These are phyloP conservation scores for Cotoneaster glaucophyllus DNA, from an alignment of 306 rosid species.

Conservation along the genomic window DNA sequence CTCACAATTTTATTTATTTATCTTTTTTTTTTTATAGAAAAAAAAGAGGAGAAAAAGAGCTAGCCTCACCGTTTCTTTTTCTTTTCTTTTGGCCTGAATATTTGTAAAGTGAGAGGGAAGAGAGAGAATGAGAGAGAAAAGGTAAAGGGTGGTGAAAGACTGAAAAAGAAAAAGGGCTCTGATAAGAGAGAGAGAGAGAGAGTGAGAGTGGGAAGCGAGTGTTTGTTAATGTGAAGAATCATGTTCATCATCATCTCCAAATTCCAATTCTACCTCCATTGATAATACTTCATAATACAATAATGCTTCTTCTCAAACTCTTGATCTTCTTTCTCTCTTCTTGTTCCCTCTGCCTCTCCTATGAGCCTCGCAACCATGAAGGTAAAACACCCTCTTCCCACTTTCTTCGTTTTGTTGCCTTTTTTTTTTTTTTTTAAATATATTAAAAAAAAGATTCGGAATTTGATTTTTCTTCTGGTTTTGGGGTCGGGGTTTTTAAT, in stretches of 20 bases:
- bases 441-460: not conserved
- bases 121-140: not conserved
- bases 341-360: slow-evolving; percentile 33
- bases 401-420: not conserved
- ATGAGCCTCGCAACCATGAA: slow-evolving; percentile 91
- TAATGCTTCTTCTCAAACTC: slow-evolving; percentile 33
- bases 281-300: not conserved
- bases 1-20: not conserved
- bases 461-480: not conserved
- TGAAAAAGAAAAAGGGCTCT: slow-evolving; percentile 10
- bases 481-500: not conserved
- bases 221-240: not conserved
- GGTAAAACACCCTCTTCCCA: slow-evolving; percentile 24
- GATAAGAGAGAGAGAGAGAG: not conserved
- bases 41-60: not conserved
- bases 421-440: no score
- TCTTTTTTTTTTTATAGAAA: not conserved
- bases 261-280: not conserved
- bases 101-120: slow-evolving; percentile 15
- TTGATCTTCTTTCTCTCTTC: slow-evolving; percentile 12
- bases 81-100: slow-evolving; percentile 1
- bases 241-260: slow-evolving; percentile 1
- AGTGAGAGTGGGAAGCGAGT: not conserved
- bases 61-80: not conserved
- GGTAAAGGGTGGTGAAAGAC: not conserved